phyloP scores from a whole-genome alignment of 2,329 filamentous ascomycete species.

The Neonectria coccinea region DNA sequence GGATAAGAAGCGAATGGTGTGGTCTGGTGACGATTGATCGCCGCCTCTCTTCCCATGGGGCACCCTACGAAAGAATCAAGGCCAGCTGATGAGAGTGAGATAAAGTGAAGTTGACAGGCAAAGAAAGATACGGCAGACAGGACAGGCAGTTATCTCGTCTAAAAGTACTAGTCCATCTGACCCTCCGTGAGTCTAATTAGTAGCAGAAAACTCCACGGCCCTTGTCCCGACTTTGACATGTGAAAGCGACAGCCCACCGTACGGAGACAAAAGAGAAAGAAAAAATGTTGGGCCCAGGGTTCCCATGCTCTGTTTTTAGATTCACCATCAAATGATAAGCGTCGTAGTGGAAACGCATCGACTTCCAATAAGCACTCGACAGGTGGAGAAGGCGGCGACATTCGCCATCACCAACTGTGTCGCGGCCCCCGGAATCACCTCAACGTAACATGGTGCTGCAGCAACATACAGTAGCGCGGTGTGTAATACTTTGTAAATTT shows the following conservation, averaged over 20 bases:
- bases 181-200: conserved; percentile 25
- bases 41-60: conserved; percentile 12
- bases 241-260: conserved; percentile 32
- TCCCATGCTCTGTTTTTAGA: conserved; percentile 16
- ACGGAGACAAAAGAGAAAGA: not conserved
- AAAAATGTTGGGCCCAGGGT: conserved; percentile 37
- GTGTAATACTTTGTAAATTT: not conserved
- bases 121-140: conserved; percentile 7
- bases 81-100: conserved; percentile 16
- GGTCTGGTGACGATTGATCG: not conserved
- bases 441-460: not conserved
- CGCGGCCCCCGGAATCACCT: not conserved
- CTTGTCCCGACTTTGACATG: conserved; percentile 39
- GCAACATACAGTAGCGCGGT: not conserved
- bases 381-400: conserved; percentile 30
- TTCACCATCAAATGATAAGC: conserved; percentile 30
- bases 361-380: conserved; percentile 35
- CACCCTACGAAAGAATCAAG: conserved; percentile 6
- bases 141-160: conserved; percentile 14
- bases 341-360: not conserved
- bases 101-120: conserved; percentile 4
- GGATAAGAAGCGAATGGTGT: conserved; percentile 11
- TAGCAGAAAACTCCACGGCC: conserved; percentile 23
- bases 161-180: conserved; percentile 10
- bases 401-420: conserved; percentile 6